Conservation (phyloP, 768 basidiomycete species). For the Collybiopsis confluens region DNA sequence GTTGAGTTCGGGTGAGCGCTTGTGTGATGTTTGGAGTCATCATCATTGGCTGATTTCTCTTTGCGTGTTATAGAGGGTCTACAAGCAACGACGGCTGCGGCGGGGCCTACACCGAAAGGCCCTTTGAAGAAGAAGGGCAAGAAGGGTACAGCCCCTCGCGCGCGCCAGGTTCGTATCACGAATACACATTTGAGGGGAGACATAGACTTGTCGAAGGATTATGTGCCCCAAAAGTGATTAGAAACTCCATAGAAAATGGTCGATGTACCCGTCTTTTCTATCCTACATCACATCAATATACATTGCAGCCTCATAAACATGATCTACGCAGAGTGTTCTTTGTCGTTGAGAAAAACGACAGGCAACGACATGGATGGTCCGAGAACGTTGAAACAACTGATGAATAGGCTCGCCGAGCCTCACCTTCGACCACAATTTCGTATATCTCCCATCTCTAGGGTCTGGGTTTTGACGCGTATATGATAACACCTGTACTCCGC, state of each 20-base stretch:
- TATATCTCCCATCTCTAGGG: no score
- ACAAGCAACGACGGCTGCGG: conserved; percentile 70
- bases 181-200: conserved; percentile 85
- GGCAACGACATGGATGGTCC: no score
- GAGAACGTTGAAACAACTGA: no score
- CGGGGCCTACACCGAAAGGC: conserved; percentile 46
- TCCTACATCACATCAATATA: no score
- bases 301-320: no score
- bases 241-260: not conserved
- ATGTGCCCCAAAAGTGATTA: conserved; percentile 19
- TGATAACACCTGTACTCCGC: no score
- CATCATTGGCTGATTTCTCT: not conserved
- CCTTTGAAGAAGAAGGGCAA: conserved; percentile 77
- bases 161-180: conserved; percentile 78
- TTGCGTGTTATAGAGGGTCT: conserved; percentile 71
- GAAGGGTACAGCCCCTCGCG: conserved; percentile 66
- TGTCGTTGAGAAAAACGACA: no score
- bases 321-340: no score
- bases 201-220: conserved; percentile 82
- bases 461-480: no score
- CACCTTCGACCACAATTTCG: no score
- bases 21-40: conserved; percentile 4
- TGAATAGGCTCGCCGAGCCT: no score
- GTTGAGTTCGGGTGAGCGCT: conserved; percentile 60
- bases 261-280: no score